Base-by-base conservation (phyloP, 352 stramenopile genomes). In the Aphanomyces astaci region DNA sequence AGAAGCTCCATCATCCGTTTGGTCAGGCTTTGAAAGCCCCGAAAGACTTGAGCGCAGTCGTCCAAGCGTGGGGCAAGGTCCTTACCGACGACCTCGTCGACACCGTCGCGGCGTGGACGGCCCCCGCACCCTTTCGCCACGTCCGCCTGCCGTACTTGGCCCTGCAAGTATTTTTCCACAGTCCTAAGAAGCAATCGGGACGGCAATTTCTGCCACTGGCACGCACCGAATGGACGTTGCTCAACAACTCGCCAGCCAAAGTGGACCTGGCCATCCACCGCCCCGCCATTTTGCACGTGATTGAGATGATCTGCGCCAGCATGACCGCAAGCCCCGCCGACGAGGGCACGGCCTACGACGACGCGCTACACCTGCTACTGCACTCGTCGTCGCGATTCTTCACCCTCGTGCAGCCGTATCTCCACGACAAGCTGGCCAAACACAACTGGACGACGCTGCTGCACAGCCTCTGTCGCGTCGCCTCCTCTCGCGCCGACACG, bases 331-430 rank as follows among this genome's bases (percentile, higher is more conserved):
- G 75, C 15, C 72, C 82, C 30, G 80, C 77, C 19, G 43, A 72
- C 28, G 71, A 78, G 15, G 81, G 66, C 54, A 73, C 77, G 30
- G 76, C 84, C 17, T 91, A 92, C 32, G 86, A 92, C 49, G 57
- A 70, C 31, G 86, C 82, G 40, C 76, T 94, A 1, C 66, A 78
- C 27, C 79, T 81, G 25, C 60, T 94, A 36, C 73, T 94, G 25
- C 72, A 88, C 70, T 83, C 81, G 40, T 78, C 86, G 7, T 76
- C 74, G 19, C 54, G 71, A 25, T 59, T 89, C 71, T 94, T 94
- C 75, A 74, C 81, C 66, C 72, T 77, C 31, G 75, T 89, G 43
- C 86, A 94, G 36, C 62, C 62, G 9, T 24, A 24, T 5, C 31
- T 68, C 28, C 40, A 68, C 33, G 62, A 51, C n/a, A 40, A 24